These are phyloP conservation scores for Cavenderia fasciculata DNA, from an alignment of 78 protist genomes.

Conservation along the genomic window DNA sequence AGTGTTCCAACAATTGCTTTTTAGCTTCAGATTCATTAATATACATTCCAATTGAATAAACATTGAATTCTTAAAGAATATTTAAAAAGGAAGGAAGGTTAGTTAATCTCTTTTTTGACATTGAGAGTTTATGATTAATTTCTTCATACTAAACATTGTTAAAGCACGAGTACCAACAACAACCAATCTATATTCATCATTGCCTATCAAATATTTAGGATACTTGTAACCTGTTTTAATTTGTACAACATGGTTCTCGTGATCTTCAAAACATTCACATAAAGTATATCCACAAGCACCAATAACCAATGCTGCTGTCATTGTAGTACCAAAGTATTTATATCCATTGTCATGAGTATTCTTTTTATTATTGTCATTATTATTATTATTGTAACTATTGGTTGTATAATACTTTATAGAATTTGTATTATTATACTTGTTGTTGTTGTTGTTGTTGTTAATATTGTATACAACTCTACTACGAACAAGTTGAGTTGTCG, in stretches of 20 bases:
- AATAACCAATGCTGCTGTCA: background rate
- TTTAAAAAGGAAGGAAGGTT: background rate
- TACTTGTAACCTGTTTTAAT: conserved; percentile 53
- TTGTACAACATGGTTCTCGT: conserved; percentile 17
- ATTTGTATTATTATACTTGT: too few species aligned
- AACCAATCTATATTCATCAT: conserved; percentile 8
- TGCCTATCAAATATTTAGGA: conserved; percentile 35
- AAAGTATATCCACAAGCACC: background rate
- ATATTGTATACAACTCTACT: too few species aligned
- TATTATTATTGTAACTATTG: background rate
- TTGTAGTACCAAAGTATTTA: background rate
- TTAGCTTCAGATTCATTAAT: conserved; percentile 11
- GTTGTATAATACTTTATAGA: too few species aligned
- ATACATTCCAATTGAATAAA: conserved; percentile 63
- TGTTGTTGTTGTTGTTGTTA: too few species aligned
- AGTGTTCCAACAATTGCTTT: background rate
- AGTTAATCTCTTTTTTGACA: background rate
- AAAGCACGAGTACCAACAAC: conserved; percentile 30
- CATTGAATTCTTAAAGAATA: conserved; percentile 6
- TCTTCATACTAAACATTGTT: conserved; percentile 19
- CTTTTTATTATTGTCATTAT: conserved; percentile 20
- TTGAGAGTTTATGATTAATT: background rate
- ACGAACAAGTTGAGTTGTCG: too few species aligned
- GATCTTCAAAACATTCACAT: conserved; percentile 59
- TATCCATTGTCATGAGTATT: background rate